These are phyloP conservation scores for Paraglomus occultum DNA, from an alignment of 192 early-diverging fungal genomes.

Conservation along the genomic window DNA sequence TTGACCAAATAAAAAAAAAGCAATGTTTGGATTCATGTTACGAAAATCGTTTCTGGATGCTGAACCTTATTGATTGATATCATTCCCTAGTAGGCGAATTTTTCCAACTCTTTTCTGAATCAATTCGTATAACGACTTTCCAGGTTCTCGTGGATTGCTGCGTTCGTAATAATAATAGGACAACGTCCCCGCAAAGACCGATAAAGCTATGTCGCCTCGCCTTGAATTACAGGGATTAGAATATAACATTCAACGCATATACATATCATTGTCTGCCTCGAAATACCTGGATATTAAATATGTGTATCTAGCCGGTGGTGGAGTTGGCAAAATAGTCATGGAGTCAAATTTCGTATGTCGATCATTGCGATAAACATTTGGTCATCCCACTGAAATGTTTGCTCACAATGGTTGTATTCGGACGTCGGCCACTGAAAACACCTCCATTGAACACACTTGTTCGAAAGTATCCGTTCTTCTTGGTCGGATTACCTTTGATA, in stretches of 20 bases:
- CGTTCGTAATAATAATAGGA: slow-evolving; percentile 12
- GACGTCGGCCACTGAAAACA: not conserved
- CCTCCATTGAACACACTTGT: slow-evolving; percentile 6
- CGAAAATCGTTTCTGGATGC: no score
- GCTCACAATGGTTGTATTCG: not conserved
- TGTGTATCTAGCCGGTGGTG: no score
- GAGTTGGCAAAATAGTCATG: no score
- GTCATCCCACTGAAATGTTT: no score
- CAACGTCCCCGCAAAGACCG: slow-evolving; percentile 6
- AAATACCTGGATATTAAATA: not conserved
- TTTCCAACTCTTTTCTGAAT: not conserved
- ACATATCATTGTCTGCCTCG: not conserved
- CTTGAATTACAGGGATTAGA: not conserved
- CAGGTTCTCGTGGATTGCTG: not conserved
- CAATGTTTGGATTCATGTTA: no score
- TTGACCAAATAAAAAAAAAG: no score
- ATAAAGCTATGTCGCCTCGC: not conserved
- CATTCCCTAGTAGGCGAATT: no score
- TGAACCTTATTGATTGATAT: no score
- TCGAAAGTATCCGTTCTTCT: slow-evolving; percentile 53
- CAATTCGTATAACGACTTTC: not conserved
- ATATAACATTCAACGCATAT: not conserved
- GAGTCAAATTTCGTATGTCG: no score
- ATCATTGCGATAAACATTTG: no score
- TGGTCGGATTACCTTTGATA: slow-evolving; percentile 71